Evolutionary conservation across 2,329 filamentous ascomycete species (phyloP).

Genomic region (Cladosporium phlei): DNA sequence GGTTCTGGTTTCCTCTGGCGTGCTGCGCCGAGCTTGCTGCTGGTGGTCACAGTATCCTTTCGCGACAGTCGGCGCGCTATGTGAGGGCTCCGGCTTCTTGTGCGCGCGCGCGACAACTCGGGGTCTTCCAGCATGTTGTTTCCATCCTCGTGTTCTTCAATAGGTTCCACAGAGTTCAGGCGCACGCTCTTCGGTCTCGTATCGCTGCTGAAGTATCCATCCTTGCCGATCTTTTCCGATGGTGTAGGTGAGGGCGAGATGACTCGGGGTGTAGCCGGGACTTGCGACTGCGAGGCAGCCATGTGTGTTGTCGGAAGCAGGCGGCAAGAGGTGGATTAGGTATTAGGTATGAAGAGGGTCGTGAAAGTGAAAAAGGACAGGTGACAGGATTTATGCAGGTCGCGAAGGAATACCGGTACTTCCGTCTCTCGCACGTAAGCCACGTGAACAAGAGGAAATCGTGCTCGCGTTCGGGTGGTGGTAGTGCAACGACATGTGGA

Average conservation of each 20-base stretch:
- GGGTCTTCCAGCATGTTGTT: slow-evolving; percentile 39
- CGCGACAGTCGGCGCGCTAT: slow-evolving; percentile 28
- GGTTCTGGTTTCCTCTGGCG: slow-evolving; percentile 31
- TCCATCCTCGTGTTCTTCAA: slow-evolving; percentile 52
- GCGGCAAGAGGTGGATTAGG: not conserved
- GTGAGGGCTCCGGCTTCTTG: slow-evolving; percentile 66
- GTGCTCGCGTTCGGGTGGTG: not conserved
- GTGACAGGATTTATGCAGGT: not conserved
- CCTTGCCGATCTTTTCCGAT: slow-evolving; percentile 50
- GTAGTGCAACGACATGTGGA: no score
- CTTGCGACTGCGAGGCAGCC: slow-evolving; percentile 43
- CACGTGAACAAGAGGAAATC: not conserved
- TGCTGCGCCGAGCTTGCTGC: slow-evolving; percentile 11
- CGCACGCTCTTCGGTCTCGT: slow-evolving; percentile 69
- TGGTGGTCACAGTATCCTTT: slow-evolving; percentile 22
- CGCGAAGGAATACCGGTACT: no score
- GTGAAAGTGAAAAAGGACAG: no score
- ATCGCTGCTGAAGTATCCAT: slow-evolving; percentile 66
- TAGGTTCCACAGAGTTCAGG: slow-evolving; percentile 54
- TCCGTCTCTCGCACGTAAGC: slow-evolving; percentile 3
- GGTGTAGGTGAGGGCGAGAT: slow-evolving; percentile 83
- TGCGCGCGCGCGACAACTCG: slow-evolving; percentile 55
- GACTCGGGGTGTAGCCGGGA: slow-evolving; percentile 78
- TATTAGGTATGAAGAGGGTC: not conserved
- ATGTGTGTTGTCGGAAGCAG: not conserved